Evolutionary conservation across 1,284 basidiomycete genomes (phyloP).

Genomic region (Rugiboletus extremiorientalis): DNA sequence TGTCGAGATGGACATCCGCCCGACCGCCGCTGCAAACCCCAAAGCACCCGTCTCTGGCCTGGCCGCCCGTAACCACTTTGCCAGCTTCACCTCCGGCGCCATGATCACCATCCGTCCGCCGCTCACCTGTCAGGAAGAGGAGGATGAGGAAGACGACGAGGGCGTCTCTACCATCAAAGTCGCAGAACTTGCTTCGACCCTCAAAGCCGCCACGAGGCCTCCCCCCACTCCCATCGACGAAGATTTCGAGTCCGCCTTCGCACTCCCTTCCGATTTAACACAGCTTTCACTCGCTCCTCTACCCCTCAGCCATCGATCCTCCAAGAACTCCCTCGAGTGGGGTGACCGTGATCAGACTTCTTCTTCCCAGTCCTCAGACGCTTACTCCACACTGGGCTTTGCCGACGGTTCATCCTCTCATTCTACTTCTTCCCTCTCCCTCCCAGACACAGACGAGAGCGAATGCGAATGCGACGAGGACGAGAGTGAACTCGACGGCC

Average conservation of each 20-base stretch:
- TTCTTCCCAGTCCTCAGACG: slow-evolving; percentile 80
- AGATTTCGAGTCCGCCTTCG: slow-evolving; percentile 74
- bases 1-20: slow-evolving; percentile 64
- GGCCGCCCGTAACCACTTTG: slow-evolving; percentile 32
- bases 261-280: slow-evolving; percentile 73
- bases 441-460: slow-evolving; percentile 70
- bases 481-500: slow-evolving; percentile 72
- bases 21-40: slow-evolving; percentile 54
- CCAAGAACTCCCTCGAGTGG: slow-evolving; percentile 81
- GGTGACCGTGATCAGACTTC: slow-evolving; percentile 77
- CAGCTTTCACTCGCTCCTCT: slow-evolving; percentile 74
- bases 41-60: slow-evolving; percentile 40
- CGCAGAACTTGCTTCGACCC: slow-evolving; percentile 44
- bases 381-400: slow-evolving; percentile 75
- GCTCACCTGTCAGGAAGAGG: slow-evolving; percentile 43
- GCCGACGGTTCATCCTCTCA: slow-evolving; percentile 69
- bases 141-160: slow-evolving; percentile 74
- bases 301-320: slow-evolving; percentile 67
- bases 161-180: slow-evolving; percentile 80
- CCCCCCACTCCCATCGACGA: slow-evolving; percentile 52
- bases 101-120: slow-evolving; percentile 68
- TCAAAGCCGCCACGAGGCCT: slow-evolving; percentile 34
- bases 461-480: slow-evolving; percentile 65
- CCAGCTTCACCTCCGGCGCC: slow-evolving; percentile 26
- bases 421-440: slow-evolving; percentile 62